phyloP scores from a whole-genome alignment of 345 rosid species.

The Camelina laxa region DNA sequence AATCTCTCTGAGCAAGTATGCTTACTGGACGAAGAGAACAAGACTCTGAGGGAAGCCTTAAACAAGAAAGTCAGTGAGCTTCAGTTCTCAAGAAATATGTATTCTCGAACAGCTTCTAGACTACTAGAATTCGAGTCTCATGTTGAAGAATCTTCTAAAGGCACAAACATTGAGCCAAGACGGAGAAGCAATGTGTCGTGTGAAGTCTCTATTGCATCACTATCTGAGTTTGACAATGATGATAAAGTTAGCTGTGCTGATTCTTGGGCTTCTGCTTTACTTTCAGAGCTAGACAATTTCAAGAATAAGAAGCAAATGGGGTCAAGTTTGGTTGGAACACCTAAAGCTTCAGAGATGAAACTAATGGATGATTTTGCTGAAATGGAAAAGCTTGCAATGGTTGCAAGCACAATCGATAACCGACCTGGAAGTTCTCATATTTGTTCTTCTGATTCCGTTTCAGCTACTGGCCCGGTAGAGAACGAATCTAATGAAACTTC shows the following conservation, averaged over 20 bases:
- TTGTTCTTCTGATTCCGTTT: conserved; percentile 41
- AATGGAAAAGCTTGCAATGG: conserved; percentile 85
- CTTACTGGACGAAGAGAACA: conserved; percentile 81
- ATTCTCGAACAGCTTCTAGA: conserved; percentile 65
- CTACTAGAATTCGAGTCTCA: conserved; percentile 66
- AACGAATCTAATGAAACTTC: conserved; percentile 43
- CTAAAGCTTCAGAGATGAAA: conserved; percentile 74
- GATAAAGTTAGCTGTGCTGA: conserved; percentile 73
- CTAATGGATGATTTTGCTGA: conserved; percentile 96
- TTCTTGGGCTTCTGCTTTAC: conserved; percentile 77
- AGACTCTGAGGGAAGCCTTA: conserved; percentile 69
- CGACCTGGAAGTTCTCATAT: conserved; percentile 48
- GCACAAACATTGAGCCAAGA: conserved; percentile 49
- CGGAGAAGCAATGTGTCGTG: conserved; percentile 47
- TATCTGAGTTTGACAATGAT: conserved; percentile 73
- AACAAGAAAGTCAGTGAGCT: conserved; percentile 71
- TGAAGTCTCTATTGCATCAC: conserved; percentile 59
- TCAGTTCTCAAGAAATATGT: conserved; percentile 69
- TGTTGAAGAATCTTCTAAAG: conserved; percentile 60
- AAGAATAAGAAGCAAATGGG: conserved; percentile 59
- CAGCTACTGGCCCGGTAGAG: conserved; percentile 45
- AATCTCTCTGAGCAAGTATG: conserved; percentile 67
- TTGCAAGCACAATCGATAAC: conserved; percentile 50
- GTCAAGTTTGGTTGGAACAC: conserved; percentile 48
- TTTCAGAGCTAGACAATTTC: conserved; percentile 76